Evolutionary conservation across 352 stramenopile species (phyloP), one percentile per base, ranked within the genome.

Genomic region (Phytopythium helicoides): DNA sequence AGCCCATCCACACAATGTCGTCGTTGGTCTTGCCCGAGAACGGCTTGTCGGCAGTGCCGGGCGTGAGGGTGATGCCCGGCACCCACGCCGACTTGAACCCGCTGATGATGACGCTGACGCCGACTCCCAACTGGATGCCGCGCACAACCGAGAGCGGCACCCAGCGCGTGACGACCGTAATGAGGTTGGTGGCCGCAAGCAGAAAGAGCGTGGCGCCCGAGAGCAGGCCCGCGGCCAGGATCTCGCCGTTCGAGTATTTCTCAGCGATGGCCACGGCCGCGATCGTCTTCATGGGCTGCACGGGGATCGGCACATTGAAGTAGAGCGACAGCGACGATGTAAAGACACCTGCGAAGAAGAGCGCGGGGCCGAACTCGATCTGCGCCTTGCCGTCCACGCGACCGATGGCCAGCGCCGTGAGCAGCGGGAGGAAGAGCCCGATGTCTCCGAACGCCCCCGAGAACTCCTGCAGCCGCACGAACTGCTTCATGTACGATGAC

Each of bases 241-340:
- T 94, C 58, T 89, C 66, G 36, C 62, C 62, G 47, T 88, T 83
- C 26, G 81, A 67, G 39, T 86, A 75, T 45, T 90, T 84, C 37
- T 94, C 85, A 19, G 85, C 71, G 38, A 98, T 86, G 12, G 89
- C 94, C 19, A 97, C 86, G 10, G 92, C 89, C 5, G 89, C 71
- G 49, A 98, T 96, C 15, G 86, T 92, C 70, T 98, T 98, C 94
- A 98, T 98, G 14, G 94, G 94, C 64, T 98, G 94, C 19, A 98
- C 86, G n/a, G 87, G 90, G 68, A 98, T 98, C 39, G 94, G 94
- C 28, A 97, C 64, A 56, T 97, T 91, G 73, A 95, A 97, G 40
- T 86, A 66, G 23, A 82, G 73, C 23, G 89, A 88, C 12, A 94
- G 84, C 1, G 91, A 58, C 0, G 95, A 62, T 26, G 96, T 98